Percentiles rank a stretch among this genome's conserved stretches.
phyloP scores from a whole-genome alignment of 1,284 basidiomycete genomes.

The Rhodofomes roseus region DNA sequence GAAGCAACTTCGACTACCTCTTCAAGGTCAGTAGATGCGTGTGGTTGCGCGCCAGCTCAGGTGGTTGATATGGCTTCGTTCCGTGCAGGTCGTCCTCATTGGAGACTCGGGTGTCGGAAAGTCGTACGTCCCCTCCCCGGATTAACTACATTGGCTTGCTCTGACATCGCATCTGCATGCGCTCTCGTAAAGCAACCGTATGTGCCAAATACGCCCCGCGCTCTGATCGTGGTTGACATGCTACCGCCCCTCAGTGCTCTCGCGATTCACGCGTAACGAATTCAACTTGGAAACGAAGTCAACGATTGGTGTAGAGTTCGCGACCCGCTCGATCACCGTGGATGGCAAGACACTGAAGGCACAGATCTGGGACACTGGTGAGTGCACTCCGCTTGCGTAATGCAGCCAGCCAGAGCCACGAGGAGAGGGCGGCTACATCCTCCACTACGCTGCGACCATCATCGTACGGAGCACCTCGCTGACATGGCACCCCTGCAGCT shows the following conservation, averaged over 20 bases:
- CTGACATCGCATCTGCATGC: not conserved
- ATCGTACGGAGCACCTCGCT: not conserved
- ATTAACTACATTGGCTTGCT: not conserved
- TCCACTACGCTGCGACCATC: not conserved
- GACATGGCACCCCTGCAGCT: slow-evolving; percentile 46
- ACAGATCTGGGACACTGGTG: slow-evolving; percentile 99
- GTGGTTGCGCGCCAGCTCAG: slow-evolving; percentile 2
- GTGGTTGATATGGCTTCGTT: slow-evolving; percentile 9
- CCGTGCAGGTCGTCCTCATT: slow-evolving; percentile 86
- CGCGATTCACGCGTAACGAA: slow-evolving; percentile 98
- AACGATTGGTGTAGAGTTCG: slow-evolving; percentile 99
- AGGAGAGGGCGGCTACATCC: not conserved
- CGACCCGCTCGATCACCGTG: slow-evolving; percentile 91
- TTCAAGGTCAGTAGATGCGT: slow-evolving; percentile 72
- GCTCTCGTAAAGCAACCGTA: slow-evolving; percentile 30
- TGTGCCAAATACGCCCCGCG: slow-evolving; percentile 5
- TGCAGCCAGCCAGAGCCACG: not conserved
- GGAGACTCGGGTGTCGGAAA: slow-evolving; percentile 99
- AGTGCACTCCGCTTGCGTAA: slow-evolving; percentile 20
- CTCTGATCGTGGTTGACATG: not conserved
- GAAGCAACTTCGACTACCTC: slow-evolving; percentile 90
- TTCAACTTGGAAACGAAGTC: slow-evolving; percentile 99
- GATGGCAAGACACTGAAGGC: slow-evolving; percentile 98
- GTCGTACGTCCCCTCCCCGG: slow-evolving; percentile 59
- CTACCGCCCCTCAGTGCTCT: slow-evolving; percentile 54